Evolutionary conservation across 2,329 filamentous ascomycete genomes (phyloP).

Genomic region (Neonectria coccinea): DNA sequence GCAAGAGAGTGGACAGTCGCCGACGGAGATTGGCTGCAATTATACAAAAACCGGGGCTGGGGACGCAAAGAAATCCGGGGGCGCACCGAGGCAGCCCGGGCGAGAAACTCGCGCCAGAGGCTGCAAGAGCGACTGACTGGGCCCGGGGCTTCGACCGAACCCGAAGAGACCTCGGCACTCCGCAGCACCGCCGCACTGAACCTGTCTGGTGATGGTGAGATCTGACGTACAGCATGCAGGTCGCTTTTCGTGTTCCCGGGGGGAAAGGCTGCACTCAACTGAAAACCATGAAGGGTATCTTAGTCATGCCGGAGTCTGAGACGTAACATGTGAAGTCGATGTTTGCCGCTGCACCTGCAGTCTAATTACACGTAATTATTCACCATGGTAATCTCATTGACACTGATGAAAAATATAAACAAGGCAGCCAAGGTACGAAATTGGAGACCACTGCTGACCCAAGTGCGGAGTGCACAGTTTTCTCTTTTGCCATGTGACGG

Average conservation of each 20-base stretch:
- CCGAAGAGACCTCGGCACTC: slow-evolving; percentile 43
- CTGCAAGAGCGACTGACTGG: slow-evolving; percentile 7
- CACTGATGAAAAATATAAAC: background rate
- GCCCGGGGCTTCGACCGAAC: slow-evolving; percentile 36
- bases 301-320: too few species aligned
- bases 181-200: slow-evolving; percentile 12
- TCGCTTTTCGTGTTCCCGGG: background rate
- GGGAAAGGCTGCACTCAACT: background rate
- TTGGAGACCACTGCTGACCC: background rate
- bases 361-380: background rate
- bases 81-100: slow-evolving; percentile 22
- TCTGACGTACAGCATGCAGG: background rate
- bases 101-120: background rate
- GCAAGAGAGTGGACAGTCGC: background rate
- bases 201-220: background rate
- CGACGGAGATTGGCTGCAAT: background rate
- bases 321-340: too few species aligned
- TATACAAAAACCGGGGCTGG: slow-evolving; percentile 21
- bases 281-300: background rate
- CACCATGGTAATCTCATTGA: background rate
- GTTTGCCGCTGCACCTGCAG: too few species aligned
- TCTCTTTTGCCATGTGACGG: slow-evolving; percentile 2
- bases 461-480: background rate
- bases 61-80: slow-evolving; percentile 45
- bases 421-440: background rate